Evolutionary conservation across 129 eudicot species (phyloP).

Genomic region (Saposhnikovia divaricata): DNA sequence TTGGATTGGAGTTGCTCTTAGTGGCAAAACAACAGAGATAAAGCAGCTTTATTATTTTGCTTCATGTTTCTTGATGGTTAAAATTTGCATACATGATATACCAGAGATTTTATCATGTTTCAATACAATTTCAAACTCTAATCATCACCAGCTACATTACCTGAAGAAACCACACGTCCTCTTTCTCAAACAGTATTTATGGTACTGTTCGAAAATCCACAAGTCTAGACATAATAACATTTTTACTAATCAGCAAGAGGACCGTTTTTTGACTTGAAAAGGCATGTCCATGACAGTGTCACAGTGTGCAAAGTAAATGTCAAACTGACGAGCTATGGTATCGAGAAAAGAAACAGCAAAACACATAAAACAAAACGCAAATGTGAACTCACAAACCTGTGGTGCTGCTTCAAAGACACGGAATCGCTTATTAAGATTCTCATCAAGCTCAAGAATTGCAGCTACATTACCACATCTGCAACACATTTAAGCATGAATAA

Average conservation of each 20-base stretch:
- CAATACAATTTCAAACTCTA: background rate
- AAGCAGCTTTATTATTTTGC: background rate
- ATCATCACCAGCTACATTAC: background rate
- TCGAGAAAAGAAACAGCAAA: background rate
- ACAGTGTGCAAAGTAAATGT: background rate
- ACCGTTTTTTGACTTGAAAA: background rate
- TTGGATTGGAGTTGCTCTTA: too few species aligned
- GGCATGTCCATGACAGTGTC: background rate
- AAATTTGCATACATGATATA: background rate
- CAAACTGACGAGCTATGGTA: background rate
- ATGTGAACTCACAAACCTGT: conserved; percentile 41
- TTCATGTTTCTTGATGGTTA: background rate
- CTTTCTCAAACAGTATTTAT: background rate
- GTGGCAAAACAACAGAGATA: background rate
- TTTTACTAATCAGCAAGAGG: background rate
- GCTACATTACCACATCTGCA: conserved; percentile 96
- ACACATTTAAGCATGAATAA: conserved; percentile 7
- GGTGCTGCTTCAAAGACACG: conserved; percentile 94
- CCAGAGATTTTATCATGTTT: background rate
- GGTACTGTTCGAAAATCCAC: background rate
- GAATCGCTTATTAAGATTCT: conserved; percentile 64
- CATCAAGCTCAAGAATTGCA: conserved; percentile 90
- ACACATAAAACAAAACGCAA: background rate
- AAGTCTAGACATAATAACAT: background rate
- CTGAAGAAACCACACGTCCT: background rate